phyloP scores from a whole-genome alignment of 768 basidiomycete species.

The Lentinula edodes region DNA sequence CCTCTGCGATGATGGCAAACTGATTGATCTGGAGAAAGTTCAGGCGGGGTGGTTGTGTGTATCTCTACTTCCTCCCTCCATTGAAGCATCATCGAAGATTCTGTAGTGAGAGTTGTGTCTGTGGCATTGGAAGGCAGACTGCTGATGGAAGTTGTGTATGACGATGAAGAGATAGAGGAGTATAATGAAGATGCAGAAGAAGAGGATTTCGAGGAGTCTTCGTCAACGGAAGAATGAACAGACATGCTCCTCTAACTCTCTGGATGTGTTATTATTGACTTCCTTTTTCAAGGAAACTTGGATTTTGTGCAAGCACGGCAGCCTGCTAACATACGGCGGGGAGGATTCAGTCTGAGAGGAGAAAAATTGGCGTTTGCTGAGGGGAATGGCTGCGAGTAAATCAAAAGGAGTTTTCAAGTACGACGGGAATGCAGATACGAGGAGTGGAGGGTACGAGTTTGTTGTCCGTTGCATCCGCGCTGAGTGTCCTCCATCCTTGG shows the following conservation, averaged over 20 bases:
- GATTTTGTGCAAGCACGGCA: not conserved
- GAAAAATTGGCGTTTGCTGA: not conserved
- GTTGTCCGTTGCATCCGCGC: not conserved
- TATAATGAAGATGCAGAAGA: not conserved
- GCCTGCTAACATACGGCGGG: not conserved
- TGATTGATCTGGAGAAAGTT: not conserved
- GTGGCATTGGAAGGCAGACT: not conserved
- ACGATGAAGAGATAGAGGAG: not conserved
- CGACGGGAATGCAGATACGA: not conserved
- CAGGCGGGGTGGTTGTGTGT: not conserved
- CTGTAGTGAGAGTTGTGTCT: constrained; percentile 2
- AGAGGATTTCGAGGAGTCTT: not conserved
- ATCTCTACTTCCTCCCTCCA: constrained; percentile 4
- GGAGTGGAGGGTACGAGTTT: not conserved
- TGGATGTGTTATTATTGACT: not conserved
- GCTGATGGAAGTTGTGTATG: constrained; percentile 2
- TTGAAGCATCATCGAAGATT: constrained; percentile 6
- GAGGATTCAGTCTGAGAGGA: not conserved
- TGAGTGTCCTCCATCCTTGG: not conserved
- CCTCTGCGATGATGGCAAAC: not conserved
- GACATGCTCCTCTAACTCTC: not conserved
- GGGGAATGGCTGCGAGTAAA: not conserved
- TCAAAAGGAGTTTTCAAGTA: not conserved
- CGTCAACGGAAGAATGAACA: not conserved
- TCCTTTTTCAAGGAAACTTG: not conserved